phyloP scores from a whole-genome alignment of 305 asterid species.

The Fraxinus albicans region DNA sequence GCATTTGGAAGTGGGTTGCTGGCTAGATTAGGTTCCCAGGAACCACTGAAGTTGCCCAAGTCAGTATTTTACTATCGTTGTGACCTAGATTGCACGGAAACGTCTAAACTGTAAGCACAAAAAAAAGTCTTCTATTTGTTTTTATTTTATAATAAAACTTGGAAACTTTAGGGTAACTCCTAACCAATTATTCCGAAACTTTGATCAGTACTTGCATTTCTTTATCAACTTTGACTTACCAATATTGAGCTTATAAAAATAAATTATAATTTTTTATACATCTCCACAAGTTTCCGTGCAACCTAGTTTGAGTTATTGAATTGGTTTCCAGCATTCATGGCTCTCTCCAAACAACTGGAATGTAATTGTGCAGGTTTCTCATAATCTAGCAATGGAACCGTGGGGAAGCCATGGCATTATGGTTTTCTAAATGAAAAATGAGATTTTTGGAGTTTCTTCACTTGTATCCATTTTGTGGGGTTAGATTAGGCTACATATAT shows the following conservation, averaged over 20 bases:
- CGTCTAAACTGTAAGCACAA: not conserved
- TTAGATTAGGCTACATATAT: not conserved
- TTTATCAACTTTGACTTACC: no score
- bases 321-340: not conserved
- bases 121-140: no score
- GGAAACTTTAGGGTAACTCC: no score
- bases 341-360: not conserved
- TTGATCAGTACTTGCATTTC: not conserved
- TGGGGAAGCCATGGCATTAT: not conserved
- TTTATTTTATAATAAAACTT: no score
- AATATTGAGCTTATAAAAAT: no score
- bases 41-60: slow-evolving; percentile 16
- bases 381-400: not conserved
- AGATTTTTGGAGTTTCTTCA: not conserved
- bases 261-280: no score
- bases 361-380: not conserved
- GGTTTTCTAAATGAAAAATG: not conserved
- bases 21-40: slow-evolving; percentile 35
- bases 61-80: not conserved
- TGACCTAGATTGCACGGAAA: not conserved
- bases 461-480: not conserved
- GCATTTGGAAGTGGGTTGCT: slow-evolving; percentile 88
- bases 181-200: no score
- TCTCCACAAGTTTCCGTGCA: not conserved
- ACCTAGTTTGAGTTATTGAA: not conserved